Evolutionary conservation across 2,329 filamentous ascomycete genomes (phyloP).

Genomic region (Aspergillus bombycis): DNA sequence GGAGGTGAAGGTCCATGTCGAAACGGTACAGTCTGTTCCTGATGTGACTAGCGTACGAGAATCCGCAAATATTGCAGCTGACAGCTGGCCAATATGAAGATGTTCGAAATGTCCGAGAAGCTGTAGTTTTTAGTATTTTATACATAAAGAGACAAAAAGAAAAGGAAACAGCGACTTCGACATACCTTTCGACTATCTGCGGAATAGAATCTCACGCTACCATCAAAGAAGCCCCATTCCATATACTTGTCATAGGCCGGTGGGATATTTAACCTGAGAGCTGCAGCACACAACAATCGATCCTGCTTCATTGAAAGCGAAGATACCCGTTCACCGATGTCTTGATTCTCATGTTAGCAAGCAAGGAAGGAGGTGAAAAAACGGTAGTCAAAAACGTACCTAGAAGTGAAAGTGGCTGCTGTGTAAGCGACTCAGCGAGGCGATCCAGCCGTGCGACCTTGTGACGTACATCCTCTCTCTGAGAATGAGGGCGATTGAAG

Average conservation of each 20-base stretch:
- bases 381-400: constrained; percentile 45
- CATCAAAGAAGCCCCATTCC: constrained; percentile 95
- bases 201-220: constrained; percentile 87
- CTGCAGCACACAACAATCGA: constrained; percentile 78
- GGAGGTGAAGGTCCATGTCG: constrained; percentile 74
- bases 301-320: constrained; percentile 80
- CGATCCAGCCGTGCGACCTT: constrained; percentile 75
- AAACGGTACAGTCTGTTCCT: constrained; percentile 88
- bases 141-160: neutral
- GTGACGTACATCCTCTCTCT: constrained; percentile 69
- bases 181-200: constrained; percentile 75
- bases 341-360: constrained; percentile 30
- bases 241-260: constrained; percentile 87
- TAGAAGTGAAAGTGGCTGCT: constrained; percentile 76
- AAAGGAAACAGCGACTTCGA: neutral
- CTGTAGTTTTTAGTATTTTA: constrained; percentile 28
- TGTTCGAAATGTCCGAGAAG: constrained; percentile 89
- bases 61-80: constrained; percentile 80
- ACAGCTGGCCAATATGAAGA: constrained; percentile 87
- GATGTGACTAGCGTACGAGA: constrained; percentile 89
- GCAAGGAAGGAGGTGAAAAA: too few species aligned
- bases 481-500: constrained; percentile 78
- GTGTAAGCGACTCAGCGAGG: constrained; percentile 73
- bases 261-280: constrained; percentile 84
- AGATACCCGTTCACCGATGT: constrained; percentile 76